phyloP scores from a whole-genome alignment of 1,139 yeast species.

The Pichia sp. region DNA sequence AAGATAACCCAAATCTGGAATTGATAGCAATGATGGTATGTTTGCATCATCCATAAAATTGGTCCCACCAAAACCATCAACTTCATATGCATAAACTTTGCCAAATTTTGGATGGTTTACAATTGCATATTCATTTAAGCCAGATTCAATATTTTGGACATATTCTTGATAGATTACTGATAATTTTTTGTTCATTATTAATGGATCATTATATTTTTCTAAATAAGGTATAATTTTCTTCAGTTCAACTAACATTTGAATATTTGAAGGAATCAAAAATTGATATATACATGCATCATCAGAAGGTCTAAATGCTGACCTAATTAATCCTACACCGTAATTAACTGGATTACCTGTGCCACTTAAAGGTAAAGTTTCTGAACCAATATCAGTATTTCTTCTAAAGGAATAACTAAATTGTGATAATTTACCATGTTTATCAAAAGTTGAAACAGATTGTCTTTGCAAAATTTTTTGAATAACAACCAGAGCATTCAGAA shows the following conservation, averaged over 20 bases:
- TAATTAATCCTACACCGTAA: slow-evolving; percentile 58
- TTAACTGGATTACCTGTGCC: slow-evolving; percentile 86
- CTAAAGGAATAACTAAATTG: slow-evolving; percentile 59
- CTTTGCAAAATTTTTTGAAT: slow-evolving; percentile 50
- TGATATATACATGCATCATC: slow-evolving; percentile 84
- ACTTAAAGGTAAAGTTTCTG: slow-evolving; percentile 71
- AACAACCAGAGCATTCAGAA: slow-evolving; percentile 57
- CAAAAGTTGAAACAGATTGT: slow-evolving; percentile 61
- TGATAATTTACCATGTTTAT: slow-evolving; percentile 45
- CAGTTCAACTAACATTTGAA: slow-evolving; percentile 66
- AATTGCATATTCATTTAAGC: slow-evolving; percentile 60
- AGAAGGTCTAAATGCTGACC: slow-evolving; percentile 88
- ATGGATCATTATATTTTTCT: slow-evolving; percentile 2
- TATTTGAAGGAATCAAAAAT: slow-evolving; percentile 81
- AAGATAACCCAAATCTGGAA: slow-evolving; percentile 75
- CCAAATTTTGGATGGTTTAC: slow-evolving; percentile 66
- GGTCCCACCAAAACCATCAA: slow-evolving; percentile 78
- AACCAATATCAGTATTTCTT: slow-evolving; percentile 66
- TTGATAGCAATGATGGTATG: slow-evolving; percentile 71
- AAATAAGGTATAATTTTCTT: slow-evolving; percentile 17
- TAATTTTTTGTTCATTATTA: slow-evolving; percentile 11
- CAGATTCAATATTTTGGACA: slow-evolving; percentile 42
- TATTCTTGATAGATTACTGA: slow-evolving; percentile 28
- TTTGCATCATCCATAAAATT: slow-evolving; percentile 88
- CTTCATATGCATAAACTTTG: slow-evolving; percentile 78